Evolutionary conservation across 768 basidiomycete genomes (phyloP), one percentile per base, ranked within the genome.

Genomic region (Rhizopogon salebrosus): DNA sequence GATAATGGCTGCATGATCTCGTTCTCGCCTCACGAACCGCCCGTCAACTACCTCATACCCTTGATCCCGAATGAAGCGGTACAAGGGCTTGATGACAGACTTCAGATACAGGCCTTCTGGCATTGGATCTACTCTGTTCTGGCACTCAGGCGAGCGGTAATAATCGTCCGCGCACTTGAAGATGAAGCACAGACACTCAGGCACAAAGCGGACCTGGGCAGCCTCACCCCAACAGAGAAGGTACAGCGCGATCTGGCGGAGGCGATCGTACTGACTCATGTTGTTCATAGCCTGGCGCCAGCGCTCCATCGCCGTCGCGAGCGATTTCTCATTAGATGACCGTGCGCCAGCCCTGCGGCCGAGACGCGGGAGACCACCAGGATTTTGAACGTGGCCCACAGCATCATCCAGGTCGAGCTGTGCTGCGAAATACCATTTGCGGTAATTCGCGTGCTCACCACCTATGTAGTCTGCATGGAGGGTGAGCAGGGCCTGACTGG

Each of bases 141-240:
- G 97, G 62, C 97, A 99, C 63, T 98, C 97, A n/a, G 95, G 86
- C 3, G 90, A 93, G 23, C 97, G 94, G 70, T 99, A 99, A 70
- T 98, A 99, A 72, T 99, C 97, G 66, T 99, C 97, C 13, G 97
- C 97, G 64, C 97, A 98, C 73, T 99, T 99, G 87, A 99, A 99
- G 72, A 99, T 97, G 79, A 98, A 99, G 73, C 94, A 98, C 41
- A 99, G 74, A 62, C 92, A 95, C 68, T 99, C 97, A 2, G 97
- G 95, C 13, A 92, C 80, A 70, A 98, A 98, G 13, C 97, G 87
- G 37, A 98, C 93, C 64, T 98, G 94, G 11, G 97, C 95, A 0
- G 92, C 95, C 70, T 99, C 97, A 51, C 95, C 97, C 97, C 97
- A 99, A 57, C 92, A 91, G 24, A 99, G 80, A 24, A 98, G 80